phyloP scores from a whole-genome alignment of 495 filamentous ascomycete species.

The Aspergillus ellipticus region DNA sequence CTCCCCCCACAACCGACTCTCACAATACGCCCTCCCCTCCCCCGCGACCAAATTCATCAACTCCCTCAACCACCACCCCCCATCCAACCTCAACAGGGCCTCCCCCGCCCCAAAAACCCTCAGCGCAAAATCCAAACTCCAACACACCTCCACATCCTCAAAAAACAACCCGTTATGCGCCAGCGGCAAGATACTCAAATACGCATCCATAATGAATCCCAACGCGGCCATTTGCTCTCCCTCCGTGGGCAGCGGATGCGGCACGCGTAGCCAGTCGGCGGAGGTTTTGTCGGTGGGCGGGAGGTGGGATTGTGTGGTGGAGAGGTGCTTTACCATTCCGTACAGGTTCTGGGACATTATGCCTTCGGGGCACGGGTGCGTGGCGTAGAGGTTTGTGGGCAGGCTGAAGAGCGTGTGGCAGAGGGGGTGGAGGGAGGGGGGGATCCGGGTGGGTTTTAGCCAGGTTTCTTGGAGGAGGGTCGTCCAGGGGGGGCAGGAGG shows the following conservation, averaged over 20 bases:
- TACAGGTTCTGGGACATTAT: constrained; percentile 4
- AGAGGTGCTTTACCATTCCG: constrained; percentile 4
- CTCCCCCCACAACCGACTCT: constrained; percentile 9
- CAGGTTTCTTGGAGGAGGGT: neutral
- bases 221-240: constrained; percentile 5
- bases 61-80: constrained; percentile 9
- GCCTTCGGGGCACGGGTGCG: constrained; percentile 3
- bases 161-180: constrained; percentile 8
- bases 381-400: neutral
- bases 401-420: constrained; percentile 9
- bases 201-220: constrained; percentile 5
- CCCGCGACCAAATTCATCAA: neutral
- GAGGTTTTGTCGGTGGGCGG: neutral
- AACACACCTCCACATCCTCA: constrained; percentile 6
- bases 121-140: constrained; percentile 11
- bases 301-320: neutral
- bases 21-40: constrained; percentile 7
- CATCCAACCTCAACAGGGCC: neutral
- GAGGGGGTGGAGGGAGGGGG: neutral
- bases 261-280: constrained; percentile 10
- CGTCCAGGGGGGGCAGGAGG: neutral
- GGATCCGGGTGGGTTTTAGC: neutral
- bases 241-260: neutral
- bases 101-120: neutral
- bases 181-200: constrained; percentile 3